Percentiles rank a stretch among this genome's conserved stretches.
Conservation (phyloP, 164 flowering plant species). For the Nymphaea colorata region DNA sequence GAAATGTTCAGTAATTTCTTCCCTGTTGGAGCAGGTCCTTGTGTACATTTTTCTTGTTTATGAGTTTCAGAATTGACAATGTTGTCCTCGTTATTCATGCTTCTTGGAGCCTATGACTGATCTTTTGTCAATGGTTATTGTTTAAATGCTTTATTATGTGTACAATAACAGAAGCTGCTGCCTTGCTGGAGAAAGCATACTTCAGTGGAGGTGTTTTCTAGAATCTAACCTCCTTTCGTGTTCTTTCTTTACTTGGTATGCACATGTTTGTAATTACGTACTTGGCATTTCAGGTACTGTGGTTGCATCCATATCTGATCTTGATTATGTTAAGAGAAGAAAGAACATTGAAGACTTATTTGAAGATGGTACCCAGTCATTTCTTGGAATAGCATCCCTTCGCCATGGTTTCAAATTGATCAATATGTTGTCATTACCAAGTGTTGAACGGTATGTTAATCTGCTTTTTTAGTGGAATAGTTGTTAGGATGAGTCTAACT, state of each 20-base stretch:
- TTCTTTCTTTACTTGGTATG: background rate
- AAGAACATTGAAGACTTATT: constrained; percentile 62
- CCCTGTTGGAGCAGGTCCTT: too few relatives aligned
- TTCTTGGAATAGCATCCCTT: constrained; percentile 76
- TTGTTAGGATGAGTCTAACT: too few relatives aligned
- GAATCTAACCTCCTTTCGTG: background rate
- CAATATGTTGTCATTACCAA: constrained; percentile 38
- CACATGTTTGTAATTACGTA: background rate
- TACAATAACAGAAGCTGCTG: constrained; percentile 56
- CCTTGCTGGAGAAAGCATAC: constrained; percentile 61
- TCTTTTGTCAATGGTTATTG: too few relatives aligned
- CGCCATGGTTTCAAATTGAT: constrained; percentile 69
- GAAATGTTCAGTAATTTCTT: too few relatives aligned
- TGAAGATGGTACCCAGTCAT: constrained; percentile 87
- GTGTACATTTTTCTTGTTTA: too few relatives aligned
- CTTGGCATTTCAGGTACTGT: constrained; percentile 65
- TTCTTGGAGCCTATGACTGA: too few relatives aligned
- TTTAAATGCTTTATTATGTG: too few relatives aligned
- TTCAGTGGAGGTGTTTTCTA: constrained; percentile 85
- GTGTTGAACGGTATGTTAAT: constrained; percentile 46
- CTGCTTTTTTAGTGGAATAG: background rate
- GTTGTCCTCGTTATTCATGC: too few relatives aligned
- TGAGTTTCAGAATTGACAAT: too few relatives aligned
- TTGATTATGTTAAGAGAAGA: constrained; percentile 75
- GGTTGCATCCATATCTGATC: constrained; percentile 86